Conservation (phyloP, 805 yeast species). For the Wickerhamiella siamensis region DNA sequence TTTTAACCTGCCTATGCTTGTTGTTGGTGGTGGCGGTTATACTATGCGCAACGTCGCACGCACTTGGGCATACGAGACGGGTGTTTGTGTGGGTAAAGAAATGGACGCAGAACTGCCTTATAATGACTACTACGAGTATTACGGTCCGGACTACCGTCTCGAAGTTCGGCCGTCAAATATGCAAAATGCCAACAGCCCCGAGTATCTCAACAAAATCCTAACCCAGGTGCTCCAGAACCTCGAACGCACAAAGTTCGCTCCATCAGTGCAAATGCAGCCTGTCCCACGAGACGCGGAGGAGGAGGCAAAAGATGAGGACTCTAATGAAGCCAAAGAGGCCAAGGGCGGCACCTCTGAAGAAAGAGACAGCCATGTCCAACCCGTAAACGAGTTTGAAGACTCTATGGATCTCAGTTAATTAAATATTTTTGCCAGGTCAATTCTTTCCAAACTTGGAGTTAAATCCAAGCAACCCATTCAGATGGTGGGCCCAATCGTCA, state of each 20-base stretch:
- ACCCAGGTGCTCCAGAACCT: constrained; percentile 63
- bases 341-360: constrained; percentile 84
- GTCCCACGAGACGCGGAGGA: constrained; percentile 86
- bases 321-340: constrained; percentile 64
- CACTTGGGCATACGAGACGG: constrained; percentile 92
- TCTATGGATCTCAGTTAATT: constrained; percentile 19
- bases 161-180: constrained; percentile 92
- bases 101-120: constrained; percentile 56
- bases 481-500: constrained; percentile 84
- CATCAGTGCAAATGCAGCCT: constrained; percentile 86
- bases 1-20: constrained; percentile 80
- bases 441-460: constrained; percentile 55
- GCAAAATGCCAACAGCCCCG: constrained; percentile 92
- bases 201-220: constrained; percentile 72
- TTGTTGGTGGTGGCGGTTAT: constrained; percentile 95
- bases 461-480: constrained; percentile 78
- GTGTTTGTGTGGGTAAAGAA: constrained; percentile 49
- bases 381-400: constrained; percentile 67
- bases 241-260: constrained; percentile 87
- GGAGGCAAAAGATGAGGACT: constrained; percentile 75
- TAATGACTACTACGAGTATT: constrained; percentile 93
- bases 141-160: constrained; percentile 90
- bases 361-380: constrained; percentile 57
- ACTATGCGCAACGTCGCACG: constrained; percentile 92
- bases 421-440: constrained; percentile 3